Evolutionary conservation across 306 rosid species (phyloP), one percentile per base, ranked within the genome.

Genomic region (Bauhinia variegata): DNA sequence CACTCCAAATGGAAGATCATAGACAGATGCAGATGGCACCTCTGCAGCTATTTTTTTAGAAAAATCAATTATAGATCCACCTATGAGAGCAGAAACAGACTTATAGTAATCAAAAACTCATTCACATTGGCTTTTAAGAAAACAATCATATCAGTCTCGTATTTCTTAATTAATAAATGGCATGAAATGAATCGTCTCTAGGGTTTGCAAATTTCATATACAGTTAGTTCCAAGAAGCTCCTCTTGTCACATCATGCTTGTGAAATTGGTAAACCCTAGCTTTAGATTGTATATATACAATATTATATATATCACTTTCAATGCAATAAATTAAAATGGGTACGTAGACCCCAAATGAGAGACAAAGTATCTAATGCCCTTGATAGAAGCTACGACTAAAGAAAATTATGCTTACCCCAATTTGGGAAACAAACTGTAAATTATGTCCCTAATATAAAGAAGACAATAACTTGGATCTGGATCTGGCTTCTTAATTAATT

Each of bases 1-100:
- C 37, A 43, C 38, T 63, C 60, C 63, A 62, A 43, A 44, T 31
- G 44, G 36, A 4, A 54, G 8, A 33, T 16, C 38, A 64, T 38
- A 19, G 17, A 10, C 28, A 2, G 9, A 36, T 1, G 41, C 6
- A 36, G 41, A 5, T 36, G 41, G 9, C 9, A 41, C 36, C 19
- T 18, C 19, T 60, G 17, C 6, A 62, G 13, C 23, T 30, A 30
- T 30, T 15, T 41, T 10, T 13, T 38, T 23, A 23, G 28, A 54
- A 23, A 23, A 67, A 67, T n/a, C 2, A 23, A 49, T 23, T 10
- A 36, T 19, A n/a, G n/a, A 34, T 59, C 15, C 13, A 60, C 2
- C 49, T 23, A 13, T 38, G n/a, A 23, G 53, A 7, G n/a, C n/a
- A n/a, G 30, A 17, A 4, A 5, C 6, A 12, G 11, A 0, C n/a